These are phyloP conservation scores for Luzula sylvatica DNA, from an alignment of 176 grass and related monocot species.

Conservation along the genomic window DNA sequence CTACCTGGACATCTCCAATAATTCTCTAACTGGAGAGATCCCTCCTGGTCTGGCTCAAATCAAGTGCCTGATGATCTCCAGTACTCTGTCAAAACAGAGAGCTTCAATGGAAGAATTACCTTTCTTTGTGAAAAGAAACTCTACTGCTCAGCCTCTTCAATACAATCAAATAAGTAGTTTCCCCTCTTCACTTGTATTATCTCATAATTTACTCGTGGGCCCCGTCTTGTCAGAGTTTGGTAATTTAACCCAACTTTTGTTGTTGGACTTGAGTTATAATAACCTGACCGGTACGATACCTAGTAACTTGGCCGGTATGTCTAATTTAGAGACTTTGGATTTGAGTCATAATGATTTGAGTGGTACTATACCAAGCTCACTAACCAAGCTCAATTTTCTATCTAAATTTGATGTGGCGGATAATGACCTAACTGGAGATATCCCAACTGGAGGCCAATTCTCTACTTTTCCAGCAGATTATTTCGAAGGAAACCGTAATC, in stretches of 20 bases:
- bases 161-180: conserved; percentile 91
- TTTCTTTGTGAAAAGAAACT: conserved; percentile 66
- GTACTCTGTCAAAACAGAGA: conserved; percentile 16
- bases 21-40: conserved; percentile 62
- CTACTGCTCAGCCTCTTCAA: conserved; percentile 47
- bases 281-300: conserved; percentile 75
- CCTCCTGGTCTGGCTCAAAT: conserved; percentile 46
- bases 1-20: conserved; percentile 85
- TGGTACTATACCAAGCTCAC: conserved; percentile 66
- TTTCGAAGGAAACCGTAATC: conserved; percentile 65
- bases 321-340: conserved; percentile 49
- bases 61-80: conserved; percentile 34
- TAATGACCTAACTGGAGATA: conserved; percentile 53
- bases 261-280: conserved; percentile 61
- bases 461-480: conserved; percentile 41
- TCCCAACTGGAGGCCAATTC: conserved; percentile 82
- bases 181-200: conserved; percentile 59
- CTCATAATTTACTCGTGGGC: conserved; percentile 49
- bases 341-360: conserved; percentile 68
- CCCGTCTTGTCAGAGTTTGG: conserved; percentile 40
- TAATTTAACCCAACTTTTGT: conserved; percentile 44
- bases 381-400: conserved; percentile 64
- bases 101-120: conserved; percentile 36
- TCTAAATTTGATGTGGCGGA: conserved; percentile 65
- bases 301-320: conserved; percentile 54